Conservation (phyloP, 129 eudicot species). For the Pulicaria dysenterica region DNA sequence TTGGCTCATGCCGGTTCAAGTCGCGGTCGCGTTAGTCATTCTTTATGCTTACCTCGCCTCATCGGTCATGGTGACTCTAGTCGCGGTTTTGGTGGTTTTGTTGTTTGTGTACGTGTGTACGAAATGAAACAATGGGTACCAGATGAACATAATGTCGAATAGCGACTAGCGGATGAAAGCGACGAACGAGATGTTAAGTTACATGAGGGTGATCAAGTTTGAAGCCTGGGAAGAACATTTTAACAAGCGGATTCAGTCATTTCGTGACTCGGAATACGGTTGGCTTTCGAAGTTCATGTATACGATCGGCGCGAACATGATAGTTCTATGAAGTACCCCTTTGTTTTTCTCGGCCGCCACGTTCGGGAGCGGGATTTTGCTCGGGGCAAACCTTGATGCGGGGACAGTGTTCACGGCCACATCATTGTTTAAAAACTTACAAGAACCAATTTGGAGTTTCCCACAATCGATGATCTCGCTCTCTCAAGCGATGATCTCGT, state of each 20-base stretch:
- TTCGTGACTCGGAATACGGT: slow-evolving; percentile 46
- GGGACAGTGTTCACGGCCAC: slow-evolving; percentile 68
- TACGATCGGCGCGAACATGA: slow-evolving; percentile 38
- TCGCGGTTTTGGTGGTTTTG: slow-evolving; percentile 32
- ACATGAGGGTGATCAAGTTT: slow-evolving; percentile 71
- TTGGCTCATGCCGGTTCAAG: slow-evolving; percentile 66
- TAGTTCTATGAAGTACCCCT: slow-evolving; percentile 52
- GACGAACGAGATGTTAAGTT: slow-evolving; percentile 53
- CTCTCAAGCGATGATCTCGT: slow-evolving; percentile 60
- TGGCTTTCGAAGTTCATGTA: slow-evolving; percentile 64
- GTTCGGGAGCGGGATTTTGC: slow-evolving; percentile 43
- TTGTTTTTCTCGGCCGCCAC: slow-evolving; percentile 47
- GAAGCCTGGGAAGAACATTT: slow-evolving; percentile 85
- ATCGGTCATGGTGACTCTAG: slow-evolving; percentile 35
- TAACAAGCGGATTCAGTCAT: slow-evolving; percentile 40
- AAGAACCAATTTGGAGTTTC: slow-evolving; percentile 62
- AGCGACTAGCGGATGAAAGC: slow-evolving; percentile 67
- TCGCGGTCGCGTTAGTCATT: slow-evolving; percentile 38
- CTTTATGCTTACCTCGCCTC: slow-evolving; percentile 48
- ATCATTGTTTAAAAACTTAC: slow-evolving; percentile 51
- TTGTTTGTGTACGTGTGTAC: slow-evolving; percentile 19
- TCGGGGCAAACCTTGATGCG: slow-evolving; percentile 41
- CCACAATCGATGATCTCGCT: slow-evolving; percentile 60
- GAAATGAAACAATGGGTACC: slow-evolving; percentile 37
- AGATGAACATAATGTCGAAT: slow-evolving; percentile 46